phyloP scores from a whole-genome alignment of 768 basidiomycete genomes.

The Tulasnella calospora region DNA sequence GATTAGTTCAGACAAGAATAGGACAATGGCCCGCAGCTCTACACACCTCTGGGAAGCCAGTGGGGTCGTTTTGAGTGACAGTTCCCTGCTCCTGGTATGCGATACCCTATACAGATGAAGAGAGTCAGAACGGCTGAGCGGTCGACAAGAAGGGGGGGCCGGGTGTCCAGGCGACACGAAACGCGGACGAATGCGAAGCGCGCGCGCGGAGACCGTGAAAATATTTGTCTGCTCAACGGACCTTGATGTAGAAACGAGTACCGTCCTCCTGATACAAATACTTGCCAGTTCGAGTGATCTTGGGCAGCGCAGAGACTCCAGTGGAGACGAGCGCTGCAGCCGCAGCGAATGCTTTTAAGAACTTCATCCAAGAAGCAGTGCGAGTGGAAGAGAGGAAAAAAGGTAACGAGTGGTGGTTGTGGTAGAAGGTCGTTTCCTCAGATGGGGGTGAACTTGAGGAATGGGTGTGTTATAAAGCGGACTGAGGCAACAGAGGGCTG shows the following conservation, averaged over 20 bases:
- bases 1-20: constrained; percentile 9
- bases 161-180: background rate
- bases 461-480: background rate
- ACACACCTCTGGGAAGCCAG: constrained; percentile 51
- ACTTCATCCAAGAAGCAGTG: constrained; percentile 13
- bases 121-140: background rate
- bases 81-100: constrained; percentile 80
- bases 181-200: background rate
- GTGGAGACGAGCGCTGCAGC: constrained; percentile 42
- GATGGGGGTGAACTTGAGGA: background rate
- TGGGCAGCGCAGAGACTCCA: constrained; percentile 60
- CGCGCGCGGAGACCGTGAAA: background rate
- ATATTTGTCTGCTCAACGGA: constrained; percentile 2
- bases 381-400: background rate
- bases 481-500: background rate
- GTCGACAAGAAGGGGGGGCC: background rate
- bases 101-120: constrained; percentile 44
- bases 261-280: constrained; percentile 78
- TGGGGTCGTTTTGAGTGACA: constrained; percentile 33
- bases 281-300: constrained; percentile 63
- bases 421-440: constrained; percentile 2
- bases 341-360: constrained; percentile 15
- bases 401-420: background rate
- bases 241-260: constrained; percentile 77
- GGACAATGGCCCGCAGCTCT: constrained; percentile 19